Conservation (phyloP, 2,329 filamentous ascomycete genomes). For the Hymenotorrendiella dingleyae region DNA sequence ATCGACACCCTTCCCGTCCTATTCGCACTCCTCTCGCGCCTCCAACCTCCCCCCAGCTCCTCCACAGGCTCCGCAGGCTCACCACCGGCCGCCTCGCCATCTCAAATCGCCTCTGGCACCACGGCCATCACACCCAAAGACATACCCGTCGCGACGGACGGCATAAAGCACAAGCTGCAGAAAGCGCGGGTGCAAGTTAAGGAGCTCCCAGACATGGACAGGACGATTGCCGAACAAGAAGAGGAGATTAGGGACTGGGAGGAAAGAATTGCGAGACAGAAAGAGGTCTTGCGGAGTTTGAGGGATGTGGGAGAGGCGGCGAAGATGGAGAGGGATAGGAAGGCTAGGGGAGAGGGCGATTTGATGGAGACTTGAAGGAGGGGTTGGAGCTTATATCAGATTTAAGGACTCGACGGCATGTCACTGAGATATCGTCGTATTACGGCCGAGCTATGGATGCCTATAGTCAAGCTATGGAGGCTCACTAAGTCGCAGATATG, state of each 20-base stretch:
- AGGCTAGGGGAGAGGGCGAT: conserved; percentile 30
- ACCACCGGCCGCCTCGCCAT: conserved; percentile 29
- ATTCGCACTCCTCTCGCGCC: conserved; percentile 67
- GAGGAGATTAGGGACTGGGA: conserved; percentile 64
- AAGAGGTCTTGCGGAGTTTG: conserved; percentile 48
- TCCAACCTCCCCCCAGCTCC: conserved; percentile 47
- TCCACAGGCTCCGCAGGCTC: conserved; percentile 27
- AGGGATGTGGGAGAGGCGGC: conserved; percentile 43
- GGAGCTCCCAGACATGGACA: conserved; percentile 63
- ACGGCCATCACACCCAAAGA: conserved; percentile 52
- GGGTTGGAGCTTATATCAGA: neutral
- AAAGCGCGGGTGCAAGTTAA: conserved; percentile 64
- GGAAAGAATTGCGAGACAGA: conserved; percentile 56
- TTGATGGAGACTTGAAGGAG: conserved; percentile 37
- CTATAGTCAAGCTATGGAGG: too few relatives aligned
- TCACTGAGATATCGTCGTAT: neutral
- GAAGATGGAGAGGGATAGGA: conserved; percentile 31
- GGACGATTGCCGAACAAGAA: conserved; percentile 62
- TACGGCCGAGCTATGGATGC: too few relatives aligned
- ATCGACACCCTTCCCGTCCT: conserved; percentile 84
- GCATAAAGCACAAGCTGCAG: conserved; percentile 77
- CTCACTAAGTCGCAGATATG: neutral
- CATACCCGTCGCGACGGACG: conserved; percentile 70
- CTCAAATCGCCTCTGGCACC: conserved; percentile 30
- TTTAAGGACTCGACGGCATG: neutral